A percentile compares a stretch with the other conserved stretches of the same genome.
Evolutionary conservation across 2,329 filamentous ascomycete genomes (phyloP).

Genomic region (Alternaria incomplexa): DNA sequence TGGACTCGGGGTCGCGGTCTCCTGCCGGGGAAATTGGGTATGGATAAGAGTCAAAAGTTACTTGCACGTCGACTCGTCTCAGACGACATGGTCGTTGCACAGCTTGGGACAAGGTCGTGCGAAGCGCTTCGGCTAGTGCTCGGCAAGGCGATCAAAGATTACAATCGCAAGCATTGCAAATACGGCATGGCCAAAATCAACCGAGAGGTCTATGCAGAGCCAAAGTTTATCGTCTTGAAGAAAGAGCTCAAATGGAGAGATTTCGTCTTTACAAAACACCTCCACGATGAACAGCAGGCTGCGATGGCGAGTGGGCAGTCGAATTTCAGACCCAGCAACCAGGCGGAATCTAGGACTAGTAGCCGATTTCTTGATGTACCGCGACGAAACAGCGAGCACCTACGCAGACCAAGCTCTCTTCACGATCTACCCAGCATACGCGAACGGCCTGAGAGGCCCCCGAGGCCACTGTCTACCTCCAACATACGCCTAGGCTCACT

Average conservation of each 20-base stretch:
- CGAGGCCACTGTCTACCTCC: neutral
- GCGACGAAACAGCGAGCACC: neutral
- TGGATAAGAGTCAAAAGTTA: neutral
- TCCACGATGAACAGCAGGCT: neutral
- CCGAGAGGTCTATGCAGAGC: neutral
- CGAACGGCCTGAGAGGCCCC: neutral
- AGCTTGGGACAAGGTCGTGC: neutral
- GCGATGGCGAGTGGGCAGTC: neutral
- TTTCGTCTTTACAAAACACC: neutral
- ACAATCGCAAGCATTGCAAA: neutral
- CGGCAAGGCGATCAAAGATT: neutral
- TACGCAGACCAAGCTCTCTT: neutral
- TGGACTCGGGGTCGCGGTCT: neutral
- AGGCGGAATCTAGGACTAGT: neutral
- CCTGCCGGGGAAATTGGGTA: neutral
- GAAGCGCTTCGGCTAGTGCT: neutral
- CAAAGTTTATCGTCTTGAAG: neutral
- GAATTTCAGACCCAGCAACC: neutral
- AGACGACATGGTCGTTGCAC: conserved; percentile 1
- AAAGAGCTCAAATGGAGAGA: neutral
- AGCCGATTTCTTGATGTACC: neutral
- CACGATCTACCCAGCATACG: neutral
- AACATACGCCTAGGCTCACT: neutral
- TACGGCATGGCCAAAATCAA: neutral
- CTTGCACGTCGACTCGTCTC: conserved; percentile 7